These are phyloP conservation scores for Nelumbo lutea DNA, from an alignment of 164 flowering plant species.

Conservation along the genomic window DNA sequence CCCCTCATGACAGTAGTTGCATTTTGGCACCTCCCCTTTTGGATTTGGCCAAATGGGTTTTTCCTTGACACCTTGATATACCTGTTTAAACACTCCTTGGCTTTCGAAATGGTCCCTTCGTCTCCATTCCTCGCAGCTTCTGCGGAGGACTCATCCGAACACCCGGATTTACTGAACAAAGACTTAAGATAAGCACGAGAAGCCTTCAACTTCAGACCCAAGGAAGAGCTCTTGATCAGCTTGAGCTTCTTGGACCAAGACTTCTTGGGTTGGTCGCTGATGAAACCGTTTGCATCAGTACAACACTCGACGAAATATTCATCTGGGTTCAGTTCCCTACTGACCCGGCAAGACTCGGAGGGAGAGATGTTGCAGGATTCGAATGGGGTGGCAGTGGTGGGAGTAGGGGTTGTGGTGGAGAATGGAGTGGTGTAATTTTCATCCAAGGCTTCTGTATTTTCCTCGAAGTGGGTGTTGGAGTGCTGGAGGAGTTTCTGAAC, in stretches of 20 bases:
- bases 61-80: conserved; percentile 36
- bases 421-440: conserved; percentile 18
- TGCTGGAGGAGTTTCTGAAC: conserved; percentile 52
- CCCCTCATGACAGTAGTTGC: conserved; percentile 16
- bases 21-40: conserved; percentile 22
- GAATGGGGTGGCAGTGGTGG: conserved; percentile 30
- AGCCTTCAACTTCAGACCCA: conserved; percentile 55
- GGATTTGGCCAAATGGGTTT: conserved; percentile 37
- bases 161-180: conserved; percentile 52
- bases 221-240: conserved; percentile 40
- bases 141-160: conserved; percentile 37
- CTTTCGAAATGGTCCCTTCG: conserved; percentile 16
- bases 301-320: conserved; percentile 61
- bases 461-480: conserved; percentile 16
- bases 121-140: conserved; percentile 25
- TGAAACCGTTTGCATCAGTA: conserved; percentile 29
- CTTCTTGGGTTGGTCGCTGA: conserved; percentile 27
- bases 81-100: conserved; percentile 33
- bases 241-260: conserved; percentile 59
- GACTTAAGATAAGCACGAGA: conserved; percentile 61
- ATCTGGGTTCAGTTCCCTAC: conserved; percentile 56
- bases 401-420: conserved; percentile 10
- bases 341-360: conserved; percentile 53
- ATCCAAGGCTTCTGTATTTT: conserved; percentile 15
- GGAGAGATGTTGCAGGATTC: conserved; percentile 62